Conservation (phyloP, 208 protist genomes). For the Borovskyia barvae region DNA sequence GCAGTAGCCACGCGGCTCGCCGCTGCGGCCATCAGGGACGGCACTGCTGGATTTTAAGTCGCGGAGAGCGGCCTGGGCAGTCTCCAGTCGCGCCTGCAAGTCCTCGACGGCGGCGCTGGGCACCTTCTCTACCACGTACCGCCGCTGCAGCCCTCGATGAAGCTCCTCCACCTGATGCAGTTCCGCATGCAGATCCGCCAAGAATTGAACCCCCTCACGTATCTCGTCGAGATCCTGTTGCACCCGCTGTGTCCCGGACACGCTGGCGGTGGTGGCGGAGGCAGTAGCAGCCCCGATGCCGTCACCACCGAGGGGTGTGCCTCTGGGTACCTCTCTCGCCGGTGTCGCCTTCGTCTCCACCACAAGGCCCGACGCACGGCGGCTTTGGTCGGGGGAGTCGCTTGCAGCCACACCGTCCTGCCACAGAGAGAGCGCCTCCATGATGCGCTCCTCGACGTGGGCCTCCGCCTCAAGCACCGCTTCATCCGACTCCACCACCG, state of each 20-base stretch:
- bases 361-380: conserved; percentile 8
- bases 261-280: neutral
- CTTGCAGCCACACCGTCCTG: neutral
- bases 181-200: conserved; percentile 12
- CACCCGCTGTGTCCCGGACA: conserved; percentile 11
- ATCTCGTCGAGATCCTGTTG: conserved; percentile 9
- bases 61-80: no score
- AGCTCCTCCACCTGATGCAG: conserved; percentile 13
- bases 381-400: conserved; percentile 5
- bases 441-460: conserved; percentile 5
- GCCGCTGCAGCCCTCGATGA: conserved; percentile 16
- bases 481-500: conserved; percentile 10
- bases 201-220: neutral
- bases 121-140: conserved; percentile 24
- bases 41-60: no score
- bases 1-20: no score
- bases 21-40: no score
- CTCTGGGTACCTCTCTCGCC: neutral
- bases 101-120: conserved; percentile 5
- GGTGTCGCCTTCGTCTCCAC: neutral
- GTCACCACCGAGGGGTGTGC: no score
- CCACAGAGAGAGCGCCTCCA: conserved; percentile 12
- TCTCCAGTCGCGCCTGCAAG: conserved; percentile 1
- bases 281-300: neutral
- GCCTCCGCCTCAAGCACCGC: conserved; percentile 11